Conservation (phyloP, 225 moss, liverwort and hornwort species). For the Straminergon stramineum region DNA sequence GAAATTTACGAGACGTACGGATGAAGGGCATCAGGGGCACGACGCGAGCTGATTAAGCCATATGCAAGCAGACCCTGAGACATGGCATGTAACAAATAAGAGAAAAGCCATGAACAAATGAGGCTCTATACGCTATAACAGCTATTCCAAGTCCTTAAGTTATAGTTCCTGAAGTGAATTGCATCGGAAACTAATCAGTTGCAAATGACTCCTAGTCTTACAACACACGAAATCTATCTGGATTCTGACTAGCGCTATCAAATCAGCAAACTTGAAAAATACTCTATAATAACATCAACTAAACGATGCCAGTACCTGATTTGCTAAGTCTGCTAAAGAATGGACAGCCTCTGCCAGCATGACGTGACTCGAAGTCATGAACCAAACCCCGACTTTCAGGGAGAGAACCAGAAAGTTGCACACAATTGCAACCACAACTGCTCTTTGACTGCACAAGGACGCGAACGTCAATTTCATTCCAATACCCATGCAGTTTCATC, state of each 20-base stretch:
- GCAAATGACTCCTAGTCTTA: not conserved
- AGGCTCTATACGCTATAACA: not conserved
- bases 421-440: conserved; percentile 81
- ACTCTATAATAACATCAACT: not conserved
- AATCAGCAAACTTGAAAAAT: not conserved
- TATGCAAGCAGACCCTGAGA: conserved; percentile 90
- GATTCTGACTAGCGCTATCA: not conserved
- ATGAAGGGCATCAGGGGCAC: conserved; percentile 96
- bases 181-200: not conserved
- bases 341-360: conserved; percentile 98
- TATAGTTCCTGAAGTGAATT: not conserved
- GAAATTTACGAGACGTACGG: conserved; percentile 54
- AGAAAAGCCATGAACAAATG: not conserved
- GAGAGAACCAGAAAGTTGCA: conserved; percentile 95
- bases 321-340: conserved; percentile 94
- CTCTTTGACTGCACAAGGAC: conserved; percentile 73
- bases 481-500: not conserved
- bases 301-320: conserved; percentile 56
- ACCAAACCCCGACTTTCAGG: conserved; percentile 90
- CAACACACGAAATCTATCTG: not conserved
- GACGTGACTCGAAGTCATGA: conserved; percentile 88
- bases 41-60: conserved; percentile 90
- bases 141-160: not conserved
- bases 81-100: conserved; percentile 6
- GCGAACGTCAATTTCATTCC: conserved; percentile 10